Evolutionary conservation across 257 asterid species (phyloP).

Genomic region (Linaria vulgaris): DNA sequence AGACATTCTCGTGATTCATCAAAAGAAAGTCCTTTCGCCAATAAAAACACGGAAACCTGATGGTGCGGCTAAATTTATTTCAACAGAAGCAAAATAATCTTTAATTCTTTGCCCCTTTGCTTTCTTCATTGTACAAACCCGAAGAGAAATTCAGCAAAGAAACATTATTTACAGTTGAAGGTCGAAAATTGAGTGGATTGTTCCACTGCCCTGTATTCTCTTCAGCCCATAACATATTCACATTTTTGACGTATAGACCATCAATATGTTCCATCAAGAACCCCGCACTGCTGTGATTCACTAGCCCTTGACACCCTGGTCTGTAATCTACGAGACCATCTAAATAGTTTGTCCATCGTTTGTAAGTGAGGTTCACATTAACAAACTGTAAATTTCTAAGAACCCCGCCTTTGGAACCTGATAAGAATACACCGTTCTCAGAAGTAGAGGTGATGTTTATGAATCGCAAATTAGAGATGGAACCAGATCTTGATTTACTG

Average conservation of each 20-base stretch:
- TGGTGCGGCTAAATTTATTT: background rate
- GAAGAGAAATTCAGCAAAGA: conserved; percentile 63
- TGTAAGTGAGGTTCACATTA: conserved; percentile 65
- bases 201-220: conserved; percentile 55
- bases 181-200: conserved; percentile 82
- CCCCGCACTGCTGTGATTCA: conserved; percentile 77
- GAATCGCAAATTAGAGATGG: conserved; percentile 66
- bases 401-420: conserved; percentile 70
- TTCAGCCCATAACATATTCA: conserved; percentile 69
- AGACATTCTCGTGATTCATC: no score
- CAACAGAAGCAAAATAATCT: background rate
- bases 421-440: conserved; percentile 79
- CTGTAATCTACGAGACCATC: conserved; percentile 79
- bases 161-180: conserved; percentile 78
- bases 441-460: conserved; percentile 78
- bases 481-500: conserved; percentile 52
- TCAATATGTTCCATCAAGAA: conserved; percentile 86
- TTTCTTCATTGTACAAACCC: conserved; percentile 34
- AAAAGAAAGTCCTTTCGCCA: no score
- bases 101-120: background rate
- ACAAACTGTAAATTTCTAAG: conserved; percentile 58
- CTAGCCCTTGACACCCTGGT: conserved; percentile 87
- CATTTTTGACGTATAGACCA: conserved; percentile 61
- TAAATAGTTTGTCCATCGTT: conserved; percentile 70
- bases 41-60: no score